phyloP scores from a whole-genome alignment of 108 stramenopile species.

The Skeletonema grethae region DNA sequence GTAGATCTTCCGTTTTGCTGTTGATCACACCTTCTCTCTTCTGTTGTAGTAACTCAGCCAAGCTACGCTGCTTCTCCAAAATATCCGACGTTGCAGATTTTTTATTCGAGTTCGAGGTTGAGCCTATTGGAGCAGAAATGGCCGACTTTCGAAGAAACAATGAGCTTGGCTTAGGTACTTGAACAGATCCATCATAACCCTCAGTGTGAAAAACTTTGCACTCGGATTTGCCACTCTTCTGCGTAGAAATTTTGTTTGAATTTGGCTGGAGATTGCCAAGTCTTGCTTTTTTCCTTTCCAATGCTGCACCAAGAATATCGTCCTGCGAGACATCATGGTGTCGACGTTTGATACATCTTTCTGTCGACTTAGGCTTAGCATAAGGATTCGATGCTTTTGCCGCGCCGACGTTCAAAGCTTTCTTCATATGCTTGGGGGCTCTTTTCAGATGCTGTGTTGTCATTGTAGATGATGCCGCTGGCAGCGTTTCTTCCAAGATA shows the following conservation, averaged over 20 bases:
- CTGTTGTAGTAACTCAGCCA: constrained; percentile 23
- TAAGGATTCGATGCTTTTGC: constrained; percentile 18
- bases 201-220: constrained; percentile 37
- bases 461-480: neutral
- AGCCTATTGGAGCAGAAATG: neutral
- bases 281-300: constrained; percentile 20
- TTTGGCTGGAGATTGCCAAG: neutral
- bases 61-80: constrained; percentile 46
- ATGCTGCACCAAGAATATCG: constrained; percentile 34
- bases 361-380: neutral
- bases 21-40: constrained; percentile 3
- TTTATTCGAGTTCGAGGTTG: neutral
- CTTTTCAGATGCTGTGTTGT: constrained; percentile 11
- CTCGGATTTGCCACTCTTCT: neutral
- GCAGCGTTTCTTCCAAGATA: constrained; percentile 1
- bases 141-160: constrained; percentile 21
- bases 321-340: neutral
- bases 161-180: constrained; percentile 63
- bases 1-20: constrained; percentile 7
- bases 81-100: constrained; percentile 15
- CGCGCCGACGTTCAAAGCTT: neutral
- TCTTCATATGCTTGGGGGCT: constrained; percentile 46
- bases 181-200: constrained; percentile 69
- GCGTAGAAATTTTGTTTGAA: neutral
- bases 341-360: constrained; percentile 3